These are phyloP conservation scores for Oryza glumipatula DNA, from an alignment of 176 grass and related monocot genomes.

Conservation along the genomic window DNA sequence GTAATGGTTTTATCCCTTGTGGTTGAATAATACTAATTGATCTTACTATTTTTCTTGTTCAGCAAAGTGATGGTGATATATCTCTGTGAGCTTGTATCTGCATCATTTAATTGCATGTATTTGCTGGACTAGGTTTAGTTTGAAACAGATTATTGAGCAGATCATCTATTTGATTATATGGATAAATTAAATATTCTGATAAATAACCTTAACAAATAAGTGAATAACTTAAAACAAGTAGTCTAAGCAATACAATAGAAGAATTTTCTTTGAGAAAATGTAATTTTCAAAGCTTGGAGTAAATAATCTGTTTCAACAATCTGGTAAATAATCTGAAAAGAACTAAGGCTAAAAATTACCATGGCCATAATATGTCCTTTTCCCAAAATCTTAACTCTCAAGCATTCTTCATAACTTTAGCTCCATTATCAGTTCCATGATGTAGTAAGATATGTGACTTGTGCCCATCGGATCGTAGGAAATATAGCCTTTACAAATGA, in stretches of 20 bases:
- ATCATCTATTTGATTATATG: no score
- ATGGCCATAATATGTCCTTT: constrained; percentile 13
- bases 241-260: no score
- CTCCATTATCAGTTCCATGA: not conserved
- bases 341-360: not conserved
- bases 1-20: constrained; percentile 48
- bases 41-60: constrained; percentile 18
- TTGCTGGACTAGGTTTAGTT: not conserved
- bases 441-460: not conserved
- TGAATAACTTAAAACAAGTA: no score
- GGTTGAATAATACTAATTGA: constrained; percentile 4
- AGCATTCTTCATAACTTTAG: not conserved
- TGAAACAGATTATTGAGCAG: no score
- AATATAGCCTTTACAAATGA: not conserved
- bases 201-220: no score
- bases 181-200: no score
- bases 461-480: constrained; percentile 11
- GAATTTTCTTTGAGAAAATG: no score
- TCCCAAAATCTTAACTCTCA: not conserved
- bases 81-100: constrained; percentile 2
- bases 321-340: no score
- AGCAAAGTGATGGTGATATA: not conserved
- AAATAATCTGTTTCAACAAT: no score
- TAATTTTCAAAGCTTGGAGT: no score
- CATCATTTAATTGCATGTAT: constrained; percentile 2